Base-by-base conservation (phyloP, 352 stramenopile species). In the Globisporangium takayamanum region DNA sequence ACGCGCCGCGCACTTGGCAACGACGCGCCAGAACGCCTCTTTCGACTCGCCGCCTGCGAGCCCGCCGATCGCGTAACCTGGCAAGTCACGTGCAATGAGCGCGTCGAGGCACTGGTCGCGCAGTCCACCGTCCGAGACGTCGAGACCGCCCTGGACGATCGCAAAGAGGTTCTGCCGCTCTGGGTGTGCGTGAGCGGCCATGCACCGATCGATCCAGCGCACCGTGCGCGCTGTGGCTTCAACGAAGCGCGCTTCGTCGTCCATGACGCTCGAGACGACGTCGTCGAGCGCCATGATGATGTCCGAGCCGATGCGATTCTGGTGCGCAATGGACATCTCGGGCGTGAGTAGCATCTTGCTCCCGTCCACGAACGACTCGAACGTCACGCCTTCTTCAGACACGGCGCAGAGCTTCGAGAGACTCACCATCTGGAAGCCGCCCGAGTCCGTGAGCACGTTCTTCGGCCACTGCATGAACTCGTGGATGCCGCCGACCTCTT, bases 211-310 rank as follows among this genome's bases (percentile, higher is more conserved):
- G 33, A 39, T 39, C 33, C 33, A 39, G 33, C 33, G 33, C 33
- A 39, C 33, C 8, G 33, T 39, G 33, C 33, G 33, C 33, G 33
- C 33, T 2, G 33, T 39, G 33, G 33, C 33, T 39, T 39, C 33
- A 12, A 39, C 6, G 66, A 98, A 98, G 26, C 95, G 77, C 46
- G 74, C 78, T n/a, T 88, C 67, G 64, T 98, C 88, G 52, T 84
- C 73, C 16, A 72, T 73, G 26, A 98, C 83, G 51, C 80, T 97
- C 41, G 87, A 92, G 8, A 98, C 92, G 8, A 99, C 95, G 74
- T 99, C 96, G 74, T 99, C 97, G 26, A 99, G 71, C 50, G 94
- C 90, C 96, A 99, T 99, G 57, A 99, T 98, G 62, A 99, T 98
- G 69, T 99, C 96, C 3, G 91, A 84, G 53, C 95, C 95, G 70